Evolutionary conservation across 2,329 filamentous ascomycete genomes (phyloP).

Genomic region (Trichophyton mentagrophytes): DNA sequence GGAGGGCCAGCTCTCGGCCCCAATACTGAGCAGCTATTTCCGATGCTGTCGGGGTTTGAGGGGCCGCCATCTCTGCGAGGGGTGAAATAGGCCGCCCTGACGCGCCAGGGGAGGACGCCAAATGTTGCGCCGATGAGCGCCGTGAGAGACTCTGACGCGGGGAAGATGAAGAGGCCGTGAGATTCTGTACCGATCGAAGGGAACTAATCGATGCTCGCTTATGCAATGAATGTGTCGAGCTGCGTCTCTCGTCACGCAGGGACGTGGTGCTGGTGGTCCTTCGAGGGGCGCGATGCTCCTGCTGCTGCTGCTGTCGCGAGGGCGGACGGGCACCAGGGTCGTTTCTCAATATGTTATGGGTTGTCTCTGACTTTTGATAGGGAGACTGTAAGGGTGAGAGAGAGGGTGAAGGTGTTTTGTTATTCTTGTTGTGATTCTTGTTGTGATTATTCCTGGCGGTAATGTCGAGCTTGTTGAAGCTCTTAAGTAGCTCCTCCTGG

Average conservation of each 20-base stretch:
- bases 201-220: constrained; percentile 29
- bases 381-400: constrained; percentile 6
- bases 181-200: constrained; percentile 24
- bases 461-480: constrained; percentile 8
- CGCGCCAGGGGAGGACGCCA: constrained; percentile 15
- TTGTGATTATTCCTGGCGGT: not conserved
- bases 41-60: constrained; percentile 35
- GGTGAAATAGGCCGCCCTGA: constrained; percentile 21
- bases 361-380: not conserved
- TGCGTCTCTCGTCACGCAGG: constrained; percentile 25
- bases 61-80: constrained; percentile 10
- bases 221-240: constrained; percentile 24
- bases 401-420: not conserved
- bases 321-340: constrained; percentile 2
- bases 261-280: constrained; percentile 26
- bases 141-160: constrained; percentile 23
- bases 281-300: constrained; percentile 15
- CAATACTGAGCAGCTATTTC: constrained; percentile 57
- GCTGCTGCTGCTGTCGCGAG: constrained; percentile 7
- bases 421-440: too few species aligned
- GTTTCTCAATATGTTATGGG: not conserved
- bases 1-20: constrained; percentile 52
- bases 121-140: constrained; percentile 22
- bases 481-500: constrained; percentile 7
- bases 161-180: constrained; percentile 17